A percentile compares a stretch with the other conserved stretches of the same genome.
These are phyloP conservation scores for Podosphaera leucotricha DNA, from an alignment of 2,329 filamentous ascomycete genomes.

Conservation along the genomic window DNA sequence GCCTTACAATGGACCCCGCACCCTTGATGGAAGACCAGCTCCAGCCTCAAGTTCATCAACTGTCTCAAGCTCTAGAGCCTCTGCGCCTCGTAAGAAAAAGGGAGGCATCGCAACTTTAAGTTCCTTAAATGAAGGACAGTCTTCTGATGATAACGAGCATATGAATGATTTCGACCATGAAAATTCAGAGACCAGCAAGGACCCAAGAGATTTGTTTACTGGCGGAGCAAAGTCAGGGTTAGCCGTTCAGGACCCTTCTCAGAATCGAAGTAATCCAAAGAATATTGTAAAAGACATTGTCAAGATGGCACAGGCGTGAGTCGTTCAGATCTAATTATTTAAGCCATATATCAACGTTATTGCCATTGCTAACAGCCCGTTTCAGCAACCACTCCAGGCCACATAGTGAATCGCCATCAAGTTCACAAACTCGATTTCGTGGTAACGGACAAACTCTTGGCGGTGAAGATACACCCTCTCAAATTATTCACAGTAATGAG, in stretches of 20 bases:
- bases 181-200: conserved; percentile 29
- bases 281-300: conserved; percentile 39
- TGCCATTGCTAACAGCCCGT: conserved; percentile 2
- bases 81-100: conserved; percentile 8
- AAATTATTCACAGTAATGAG: conserved; percentile 37
- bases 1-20: conserved; percentile 34
- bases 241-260: conserved; percentile 37
- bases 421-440: conserved; percentile 32
- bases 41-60: conserved; percentile 17
- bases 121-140: conserved; percentile 19
- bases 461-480: conserved; percentile 51
- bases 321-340: not conserved
- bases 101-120: conserved; percentile 35
- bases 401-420: conserved; percentile 25
- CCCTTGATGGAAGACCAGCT: conserved; percentile 37
- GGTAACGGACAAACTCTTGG: conserved; percentile 56
- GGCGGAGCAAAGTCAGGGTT: conserved; percentile 66
- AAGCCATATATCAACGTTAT: not conserved
- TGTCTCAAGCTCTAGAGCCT: conserved; percentile 8
- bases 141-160: conserved; percentile 17
- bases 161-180: conserved; percentile 29
- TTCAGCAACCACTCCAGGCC: conserved; percentile 35
- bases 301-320: conserved; percentile 36
- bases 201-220: conserved; percentile 49
- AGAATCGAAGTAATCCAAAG: conserved; percentile 23